These are phyloP conservation scores for Circinella umbellata DNA, from an alignment of 371 early-diverging fungal genomes.

Conservation along the genomic window DNA sequence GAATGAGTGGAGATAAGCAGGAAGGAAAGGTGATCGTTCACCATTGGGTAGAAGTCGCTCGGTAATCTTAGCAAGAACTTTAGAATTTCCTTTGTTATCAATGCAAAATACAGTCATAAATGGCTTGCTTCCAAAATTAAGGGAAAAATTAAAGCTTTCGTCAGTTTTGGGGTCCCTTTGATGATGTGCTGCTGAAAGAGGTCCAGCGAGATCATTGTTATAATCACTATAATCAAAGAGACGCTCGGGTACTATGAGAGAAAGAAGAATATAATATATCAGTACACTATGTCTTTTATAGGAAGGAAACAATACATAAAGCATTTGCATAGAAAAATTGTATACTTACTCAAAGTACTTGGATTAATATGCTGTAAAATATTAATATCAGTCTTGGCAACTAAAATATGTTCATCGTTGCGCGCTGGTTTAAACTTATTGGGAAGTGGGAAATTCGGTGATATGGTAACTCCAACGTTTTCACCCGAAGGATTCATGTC, in stretches of 20 bases:
- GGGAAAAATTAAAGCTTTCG: slow-evolving; percentile 52
- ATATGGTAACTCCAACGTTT: slow-evolving; percentile 57
- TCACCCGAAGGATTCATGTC: slow-evolving; percentile 20
- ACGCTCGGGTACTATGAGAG: slow-evolving; percentile 47
- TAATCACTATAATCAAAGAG: slow-evolving; percentile 54
- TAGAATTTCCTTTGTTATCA: slow-evolving; percentile 8
- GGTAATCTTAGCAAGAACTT: slow-evolving; percentile 47
- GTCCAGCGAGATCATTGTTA: slow-evolving; percentile 46
- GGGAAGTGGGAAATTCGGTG: slow-evolving; percentile 58
- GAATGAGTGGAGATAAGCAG: slow-evolving; percentile 44
- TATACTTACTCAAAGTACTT: slow-evolving; percentile 54
- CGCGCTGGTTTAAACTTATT: neutral
- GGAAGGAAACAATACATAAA: no score
- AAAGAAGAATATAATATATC: neutral
- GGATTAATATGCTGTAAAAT: slow-evolving; percentile 62
- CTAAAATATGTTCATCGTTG: slow-evolving; percentile 29
- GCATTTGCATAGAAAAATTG: neutral
- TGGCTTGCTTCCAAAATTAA: slow-evolving; percentile 10
- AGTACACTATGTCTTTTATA: no score
- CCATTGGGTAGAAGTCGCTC: slow-evolving; percentile 25
- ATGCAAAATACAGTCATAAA: slow-evolving; percentile 13
- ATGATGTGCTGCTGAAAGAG: slow-evolving; percentile 61
- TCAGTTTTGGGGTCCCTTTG: slow-evolving; percentile 56
- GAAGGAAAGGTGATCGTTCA: slow-evolving; percentile 17
- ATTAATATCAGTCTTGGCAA: slow-evolving; percentile 65